Percentiles rank a stretch among this genome's conserved stretches.
Conservation (phyloP, 345 rosid genomes). For the Rhizophora apiculata region DNA sequence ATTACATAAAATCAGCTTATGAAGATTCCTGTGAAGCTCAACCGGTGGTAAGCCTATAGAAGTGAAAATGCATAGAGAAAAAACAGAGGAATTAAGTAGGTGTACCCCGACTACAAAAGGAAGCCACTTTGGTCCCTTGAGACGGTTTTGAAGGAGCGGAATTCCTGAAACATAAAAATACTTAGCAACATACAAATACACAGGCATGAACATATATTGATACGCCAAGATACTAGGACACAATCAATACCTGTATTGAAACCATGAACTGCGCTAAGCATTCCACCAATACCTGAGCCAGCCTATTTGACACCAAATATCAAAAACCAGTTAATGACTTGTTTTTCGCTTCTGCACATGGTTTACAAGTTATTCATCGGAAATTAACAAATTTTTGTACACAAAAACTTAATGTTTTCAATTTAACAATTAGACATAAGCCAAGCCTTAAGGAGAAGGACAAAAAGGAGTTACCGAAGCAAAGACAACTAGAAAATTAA, state of each 20-base stretch:
- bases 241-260: conserved; percentile 59
- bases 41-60: background rate
- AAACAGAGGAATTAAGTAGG: background rate
- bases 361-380: too few species aligned
- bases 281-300: conserved; percentile 81
- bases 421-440: too few species aligned
- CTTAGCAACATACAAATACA: background rate
- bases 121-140: conserved; percentile 86
- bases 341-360: too few species aligned
- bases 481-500: too few species aligned
- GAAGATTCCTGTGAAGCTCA: background rate
- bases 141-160: conserved; percentile 63
- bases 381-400: too few species aligned
- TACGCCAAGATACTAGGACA: background rate
- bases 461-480: too few species aligned
- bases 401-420: too few species aligned
- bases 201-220: background rate
- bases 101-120: conserved; percentile 72
- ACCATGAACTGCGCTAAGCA: conserved; percentile 87
- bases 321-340: background rate
- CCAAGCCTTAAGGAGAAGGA: too few species aligned
- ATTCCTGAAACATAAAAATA: conserved; percentile 51
- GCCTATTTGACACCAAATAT: conserved; percentile 42
- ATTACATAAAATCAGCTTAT: background rate
- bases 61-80: background rate